Base-by-base conservation (phyloP, 192 early-diverging fungal species). In the Linnemannia hyalina region DNA sequence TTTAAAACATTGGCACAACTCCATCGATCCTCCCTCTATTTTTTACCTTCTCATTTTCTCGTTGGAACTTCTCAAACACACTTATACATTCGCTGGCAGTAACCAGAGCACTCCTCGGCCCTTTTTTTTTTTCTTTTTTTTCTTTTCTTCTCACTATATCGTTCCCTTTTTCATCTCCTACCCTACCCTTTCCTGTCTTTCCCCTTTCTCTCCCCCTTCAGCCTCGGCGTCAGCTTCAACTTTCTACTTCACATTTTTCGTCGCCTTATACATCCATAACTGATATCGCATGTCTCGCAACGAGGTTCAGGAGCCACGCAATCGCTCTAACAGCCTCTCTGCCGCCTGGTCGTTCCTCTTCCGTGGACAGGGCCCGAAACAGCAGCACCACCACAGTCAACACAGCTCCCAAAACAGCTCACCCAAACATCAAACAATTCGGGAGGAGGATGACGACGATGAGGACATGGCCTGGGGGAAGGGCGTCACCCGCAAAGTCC, bases 311-410 rank as follows among this genome's bases (percentile, higher is more conserved):
- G 83, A 85, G 49, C 83, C 83, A 38, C 83, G 83, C 23, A 76
- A 36, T 72, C 83, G 83, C 69, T 85, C 83, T 54, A 85, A 85
- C 78, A 85, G 83, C 42, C 44, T 85, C 69, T 80, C 83, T 20
- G 75, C 78, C 42, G 83, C 83, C 18, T 85, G 83, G 83, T 85
- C 83, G 1, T 85, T 73, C 54, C 65, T 85, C 40, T 85, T 74
- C 70, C 83, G 83, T 32, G 77, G 77, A 18, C 52, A 46, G 22
- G 65, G 74, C n/a, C 77, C 83, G 26, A 85, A 80, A 23, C n/a
- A 65, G 10, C 41, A 63, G 13, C 76, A 74, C 4, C 82, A 74
- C 20, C 29, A 44, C 54, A 55, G 35, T 38, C 77, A 49, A 22
- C 68, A 54, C 3, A 22, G 26, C 20, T 76, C 49, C 41, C 60